phyloP scores from a whole-genome alignment of 176 grass and related monocot genomes.

The Lolium perenne region DNA sequence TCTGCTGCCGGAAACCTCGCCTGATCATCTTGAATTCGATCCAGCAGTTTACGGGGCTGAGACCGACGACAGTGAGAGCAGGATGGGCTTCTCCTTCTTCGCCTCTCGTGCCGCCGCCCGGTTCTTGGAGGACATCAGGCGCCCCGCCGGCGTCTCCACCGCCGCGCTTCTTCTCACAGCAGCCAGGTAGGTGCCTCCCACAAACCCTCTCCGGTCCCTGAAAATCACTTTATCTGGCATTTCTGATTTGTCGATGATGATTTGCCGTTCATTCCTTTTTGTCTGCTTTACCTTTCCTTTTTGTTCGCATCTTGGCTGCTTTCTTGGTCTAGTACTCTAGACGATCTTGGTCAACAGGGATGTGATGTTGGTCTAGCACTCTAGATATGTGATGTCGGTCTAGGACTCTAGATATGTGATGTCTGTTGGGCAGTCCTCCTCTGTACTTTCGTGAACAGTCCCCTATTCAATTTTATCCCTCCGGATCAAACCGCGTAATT shows the following conservation, averaged over 20 bases:
- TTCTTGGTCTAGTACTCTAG: neutral
- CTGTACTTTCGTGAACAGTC: neutral
- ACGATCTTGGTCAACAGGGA: slow-evolving; percentile 10
- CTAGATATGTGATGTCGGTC: slow-evolving; percentile 9
- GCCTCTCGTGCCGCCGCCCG: slow-evolving; percentile 41
- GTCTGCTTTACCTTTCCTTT: neutral
- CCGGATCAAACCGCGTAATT: neutral
- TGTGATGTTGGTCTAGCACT: slow-evolving; percentile 9
- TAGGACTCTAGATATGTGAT: neutral
- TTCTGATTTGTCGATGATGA: slow-evolving; percentile 1
- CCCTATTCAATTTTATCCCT: neutral
- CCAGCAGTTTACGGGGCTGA: neutral
- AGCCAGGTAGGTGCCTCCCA: slow-evolving; percentile 46
- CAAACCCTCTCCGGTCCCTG: neutral
- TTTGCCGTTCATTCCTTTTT: neutral
- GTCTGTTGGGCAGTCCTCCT: neutral
- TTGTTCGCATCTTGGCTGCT: neutral
- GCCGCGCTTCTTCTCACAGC: slow-evolving; percentile 49
- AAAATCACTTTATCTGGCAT: no score
- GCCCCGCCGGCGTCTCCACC: slow-evolving; percentile 47
- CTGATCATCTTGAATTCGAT: neutral
- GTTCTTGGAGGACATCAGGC: slow-evolving; percentile 32
- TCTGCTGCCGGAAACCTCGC: neutral
- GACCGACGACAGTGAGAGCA: neutral
- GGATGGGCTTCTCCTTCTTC: slow-evolving; percentile 60